Evolutionary conservation across 768 basidiomycete species (phyloP).

Genomic region (Termitomyces sp.): DNA sequence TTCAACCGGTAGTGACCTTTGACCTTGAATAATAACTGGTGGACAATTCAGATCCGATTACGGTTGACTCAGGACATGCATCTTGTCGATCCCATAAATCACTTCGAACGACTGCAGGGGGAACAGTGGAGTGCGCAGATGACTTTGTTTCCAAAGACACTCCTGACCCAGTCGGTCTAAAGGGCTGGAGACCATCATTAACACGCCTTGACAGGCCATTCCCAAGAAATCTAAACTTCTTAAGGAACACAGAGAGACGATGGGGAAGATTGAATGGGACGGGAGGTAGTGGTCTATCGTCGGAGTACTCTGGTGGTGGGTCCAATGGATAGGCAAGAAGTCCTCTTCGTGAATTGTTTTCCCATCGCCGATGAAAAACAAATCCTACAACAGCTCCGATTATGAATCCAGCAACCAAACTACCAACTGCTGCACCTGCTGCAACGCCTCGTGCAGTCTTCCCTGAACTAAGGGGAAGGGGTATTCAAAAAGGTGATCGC

Average conservation of each 20-base stretch:
- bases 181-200: background rate
- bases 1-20: background rate
- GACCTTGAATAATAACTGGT: background rate
- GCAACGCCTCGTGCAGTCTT: background rate
- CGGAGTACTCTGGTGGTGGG: background rate
- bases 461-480: background rate
- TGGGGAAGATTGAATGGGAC: background rate
- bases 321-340: background rate
- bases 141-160: background rate
- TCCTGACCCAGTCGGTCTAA: background rate
- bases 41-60: background rate
- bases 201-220: too few species aligned
- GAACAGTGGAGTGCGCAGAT: background rate
- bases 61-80: background rate
- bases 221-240: too few species aligned
- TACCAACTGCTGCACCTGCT: background rate
- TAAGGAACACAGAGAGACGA: background rate
- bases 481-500: too few species aligned
- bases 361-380: background rate
- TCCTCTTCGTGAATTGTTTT: background rate
- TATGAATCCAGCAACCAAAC: background rate
- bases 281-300: background rate
- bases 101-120: background rate
- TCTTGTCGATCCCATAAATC: background rate
- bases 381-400: background rate